These are phyloP conservation scores for Tulasnella sp. DNA, from an alignment of 768 basidiomycete genomes.

Conservation along the genomic window DNA sequence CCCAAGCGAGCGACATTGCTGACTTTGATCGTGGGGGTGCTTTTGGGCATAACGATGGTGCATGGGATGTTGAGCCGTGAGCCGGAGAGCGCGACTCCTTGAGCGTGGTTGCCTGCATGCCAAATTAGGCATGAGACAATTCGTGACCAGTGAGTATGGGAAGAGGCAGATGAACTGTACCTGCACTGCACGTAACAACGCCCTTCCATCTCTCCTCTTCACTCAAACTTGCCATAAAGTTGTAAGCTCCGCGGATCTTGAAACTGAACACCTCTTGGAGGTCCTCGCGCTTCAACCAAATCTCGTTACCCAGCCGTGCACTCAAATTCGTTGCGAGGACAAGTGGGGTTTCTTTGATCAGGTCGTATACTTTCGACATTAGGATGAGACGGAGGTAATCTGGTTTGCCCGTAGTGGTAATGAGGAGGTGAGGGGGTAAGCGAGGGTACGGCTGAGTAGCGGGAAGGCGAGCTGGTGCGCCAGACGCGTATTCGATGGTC, in stretches of 20 bases:
- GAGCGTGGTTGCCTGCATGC: slow-evolving; percentile 85
- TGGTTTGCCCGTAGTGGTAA: slow-evolving; percentile 53
- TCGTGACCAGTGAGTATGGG: too few species aligned
- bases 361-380: slow-evolving; percentile 84
- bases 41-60: slow-evolving; percentile 97
- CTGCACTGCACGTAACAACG: slow-evolving; percentile 95
- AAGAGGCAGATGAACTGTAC: slow-evolving; percentile 48
- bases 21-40: slow-evolving; percentile 94
- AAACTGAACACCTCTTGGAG: slow-evolving; percentile 97
- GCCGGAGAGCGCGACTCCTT: slow-evolving; percentile 96
- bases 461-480: neutral
- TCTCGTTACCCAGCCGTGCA: slow-evolving; percentile 78
- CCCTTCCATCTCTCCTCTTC: slow-evolving; percentile 95
- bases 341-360: slow-evolving; percentile 83
- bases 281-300: slow-evolving; percentile 96
- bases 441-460: slow-evolving; percentile 44
- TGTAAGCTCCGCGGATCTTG: slow-evolving; percentile 97
- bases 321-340: slow-evolving; percentile 82
- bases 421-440: slow-evolving; percentile 55
- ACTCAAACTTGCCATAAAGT: slow-evolving; percentile 86
- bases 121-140: too few species aligned
- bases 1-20: slow-evolving; percentile 90
- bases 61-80: slow-evolving; percentile 79
- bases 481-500: slow-evolving; percentile 17
- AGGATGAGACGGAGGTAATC: slow-evolving; percentile 86